Conservation (phyloP, 495 filamentous ascomycete species). For the Bacidia gigantensis region DNA sequence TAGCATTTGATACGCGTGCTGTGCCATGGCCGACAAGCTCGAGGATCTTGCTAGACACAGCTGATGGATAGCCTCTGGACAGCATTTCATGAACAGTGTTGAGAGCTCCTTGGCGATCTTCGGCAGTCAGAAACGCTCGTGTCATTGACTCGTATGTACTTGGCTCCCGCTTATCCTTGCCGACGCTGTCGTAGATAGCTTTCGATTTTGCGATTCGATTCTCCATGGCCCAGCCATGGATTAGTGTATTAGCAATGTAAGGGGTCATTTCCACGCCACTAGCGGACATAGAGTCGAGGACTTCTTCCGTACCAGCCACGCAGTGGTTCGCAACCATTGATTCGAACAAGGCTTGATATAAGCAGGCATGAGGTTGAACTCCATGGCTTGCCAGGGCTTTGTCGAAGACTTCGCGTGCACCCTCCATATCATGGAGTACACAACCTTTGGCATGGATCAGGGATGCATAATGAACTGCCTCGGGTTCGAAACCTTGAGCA, state of each 20-base stretch:
- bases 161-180: slow-evolving; percentile 67
- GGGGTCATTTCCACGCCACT: slow-evolving; percentile 74
- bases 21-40: slow-evolving; percentile 66
- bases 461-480: slow-evolving; percentile 89
- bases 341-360: slow-evolving; percentile 93
- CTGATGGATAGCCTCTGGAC: slow-evolving; percentile 74
- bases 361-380: slow-evolving; percentile 61
- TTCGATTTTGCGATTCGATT: slow-evolving; percentile 67
- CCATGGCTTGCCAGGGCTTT: slow-evolving; percentile 49
- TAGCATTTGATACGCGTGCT: slow-evolving; percentile 12
- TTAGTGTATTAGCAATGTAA: slow-evolving; percentile 98
- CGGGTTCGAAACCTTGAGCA: slow-evolving; percentile 56
- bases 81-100: slow-evolving; percentile 81
- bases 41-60: slow-evolving; percentile 80
- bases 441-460: slow-evolving; percentile 94
- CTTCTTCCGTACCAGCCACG: slow-evolving; percentile 57
- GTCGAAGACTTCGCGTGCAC: slow-evolving; percentile 71
- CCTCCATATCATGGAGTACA: slow-evolving; percentile 77
- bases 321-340: slow-evolving; percentile 88
- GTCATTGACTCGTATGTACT: slow-evolving; percentile 99
- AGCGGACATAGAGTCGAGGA: slow-evolving; percentile 60
- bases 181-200: slow-evolving; percentile 62
- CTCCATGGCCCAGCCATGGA: slow-evolving; percentile 88
- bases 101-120: slow-evolving; percentile 62
- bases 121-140: slow-evolving; percentile 71